Evolutionary conservation across 306 rosid genomes (phyloP), one percentile per base, ranked within the genome.

Genomic region (Cucurbita moschata): DNA sequence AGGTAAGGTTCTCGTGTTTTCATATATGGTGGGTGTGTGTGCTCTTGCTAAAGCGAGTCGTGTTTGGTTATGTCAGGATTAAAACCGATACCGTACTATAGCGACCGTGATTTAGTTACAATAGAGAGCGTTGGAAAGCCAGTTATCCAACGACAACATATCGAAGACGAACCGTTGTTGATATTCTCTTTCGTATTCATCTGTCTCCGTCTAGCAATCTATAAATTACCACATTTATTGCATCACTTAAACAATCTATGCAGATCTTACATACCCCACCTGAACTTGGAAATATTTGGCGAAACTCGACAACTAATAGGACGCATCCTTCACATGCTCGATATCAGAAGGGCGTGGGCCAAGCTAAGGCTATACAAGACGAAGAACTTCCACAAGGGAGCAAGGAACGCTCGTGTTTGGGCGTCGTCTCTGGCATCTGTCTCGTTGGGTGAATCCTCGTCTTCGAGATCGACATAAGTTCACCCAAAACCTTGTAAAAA

Each of bases 391-490:
- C 97, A 81, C n/a, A 83, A 83, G 77, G 84, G 92, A 21, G 88
- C 89, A 0, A 85, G 76, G 82, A 88, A 82, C 21, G 95, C 88
- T 15, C 65, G 85, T 75, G 95, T 87, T 71, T 91, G 90, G 97
- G 92, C 90, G 1, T 90, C 96, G 13, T 88, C 96, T 73, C 78
- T 90, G 60, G 82, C 90, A 50, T 87, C 92, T 6, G 95, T 90
- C 71, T 87, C 97, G 14, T 78, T 87, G 73, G 91, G 90, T 2
- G 80, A 90, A 74, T 78, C 94, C 5, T 81, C 92, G 19, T 81
- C 83, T 10, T 47, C 60, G 14, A 70, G 74, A 49, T 50, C 74
- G 3, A 35, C 74, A 35, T 50, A 51, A 16, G 21, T 70, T 50
- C 42, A 49, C 44, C 14, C 16, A 68, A 51, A 46, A 46, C 18